Evolutionary conservation across 306 rosid genomes (phyloP).

Genomic region (Quillaja saponaria): DNA sequence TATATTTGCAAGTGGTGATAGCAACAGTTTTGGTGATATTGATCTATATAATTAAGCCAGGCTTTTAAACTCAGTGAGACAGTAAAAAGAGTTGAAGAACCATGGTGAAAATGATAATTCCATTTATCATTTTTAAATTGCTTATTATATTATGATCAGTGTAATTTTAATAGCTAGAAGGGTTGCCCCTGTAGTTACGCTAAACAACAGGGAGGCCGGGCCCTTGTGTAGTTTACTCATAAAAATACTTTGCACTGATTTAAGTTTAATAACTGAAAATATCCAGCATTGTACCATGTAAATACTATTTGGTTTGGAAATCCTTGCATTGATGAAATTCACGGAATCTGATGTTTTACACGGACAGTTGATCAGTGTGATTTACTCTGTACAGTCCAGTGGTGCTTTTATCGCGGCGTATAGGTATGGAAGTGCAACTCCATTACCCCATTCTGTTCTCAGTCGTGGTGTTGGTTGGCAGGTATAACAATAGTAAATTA

Average conservation of each 20-base stretch:
- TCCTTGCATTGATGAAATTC: too few species aligned
- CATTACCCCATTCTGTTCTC: conserved; percentile 81
- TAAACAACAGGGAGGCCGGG: too few species aligned
- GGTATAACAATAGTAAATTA: conserved; percentile 40
- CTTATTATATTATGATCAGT: neutral
- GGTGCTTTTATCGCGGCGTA: conserved; percentile 83
- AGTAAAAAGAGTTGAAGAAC: neutral
- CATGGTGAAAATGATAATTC: neutral
- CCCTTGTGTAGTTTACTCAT: too few species aligned
- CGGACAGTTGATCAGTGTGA: too few species aligned
- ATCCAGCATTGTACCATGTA: too few species aligned
- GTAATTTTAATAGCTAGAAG: conserved; percentile 1
- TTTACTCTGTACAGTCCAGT: conserved; percentile 67
- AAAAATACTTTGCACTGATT: too few species aligned
- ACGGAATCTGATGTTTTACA: too few species aligned
- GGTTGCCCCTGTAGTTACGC: neutral
- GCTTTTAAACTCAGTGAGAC: neutral
- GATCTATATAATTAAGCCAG: neutral
- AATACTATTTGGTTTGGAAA: too few species aligned
- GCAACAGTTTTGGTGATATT: neutral
- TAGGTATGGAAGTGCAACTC: conserved; percentile 94
- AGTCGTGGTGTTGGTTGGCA: conserved; percentile 99
- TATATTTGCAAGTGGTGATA: neutral
- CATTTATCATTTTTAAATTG: neutral
- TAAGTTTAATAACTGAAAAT: too few species aligned